phyloP scores from a whole-genome alignment of 202 grass and related monocot species.

The Setaria viridis region DNA sequence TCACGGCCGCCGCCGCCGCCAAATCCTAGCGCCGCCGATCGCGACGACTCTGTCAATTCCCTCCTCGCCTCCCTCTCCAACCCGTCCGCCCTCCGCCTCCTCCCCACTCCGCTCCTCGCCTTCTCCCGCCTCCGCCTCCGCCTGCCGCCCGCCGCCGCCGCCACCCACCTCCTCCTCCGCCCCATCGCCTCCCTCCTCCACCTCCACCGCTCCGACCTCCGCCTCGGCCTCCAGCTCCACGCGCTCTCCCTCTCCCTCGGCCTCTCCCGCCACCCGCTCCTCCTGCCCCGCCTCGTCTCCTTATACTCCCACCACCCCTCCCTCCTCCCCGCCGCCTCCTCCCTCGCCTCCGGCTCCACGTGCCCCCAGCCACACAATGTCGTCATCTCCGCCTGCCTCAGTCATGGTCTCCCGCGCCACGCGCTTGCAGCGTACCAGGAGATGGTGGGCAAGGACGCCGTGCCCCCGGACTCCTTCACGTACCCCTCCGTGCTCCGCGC shows the following conservation, averaged over 20 bases:
- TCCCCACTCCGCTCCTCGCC: constrained; percentile 40
- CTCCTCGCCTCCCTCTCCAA: constrained; percentile 39
- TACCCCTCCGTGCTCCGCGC: constrained; percentile 63
- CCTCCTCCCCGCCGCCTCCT: constrained; percentile 42
- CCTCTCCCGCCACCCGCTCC: constrained; percentile 43
- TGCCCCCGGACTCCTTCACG: constrained; percentile 56
- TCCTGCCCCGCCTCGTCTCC: constrained; percentile 54
- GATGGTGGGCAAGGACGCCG: constrained; percentile 47
- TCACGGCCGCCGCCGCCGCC: constrained; percentile 12
- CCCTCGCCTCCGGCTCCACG: constrained; percentile 34
- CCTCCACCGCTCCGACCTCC: constrained; percentile 38
- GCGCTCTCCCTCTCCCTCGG: constrained; percentile 58
- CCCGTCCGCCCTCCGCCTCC: constrained; percentile 29
- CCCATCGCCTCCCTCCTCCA: constrained; percentile 51
- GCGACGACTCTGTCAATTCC: not conserved
- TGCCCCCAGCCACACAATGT: constrained; percentile 54
- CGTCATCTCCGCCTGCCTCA: constrained; percentile 55
- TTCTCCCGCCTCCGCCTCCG: constrained; percentile 50
- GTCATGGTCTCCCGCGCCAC: constrained; percentile 44
- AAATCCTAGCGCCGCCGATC: not conserved
- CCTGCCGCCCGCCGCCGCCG: constrained; percentile 32
- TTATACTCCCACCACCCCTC: constrained; percentile 52
- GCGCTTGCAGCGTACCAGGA: constrained; percentile 53
- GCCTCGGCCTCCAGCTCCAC: constrained; percentile 57
- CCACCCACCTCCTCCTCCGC: constrained; percentile 43